Base-by-base conservation (phyloP, 2,329 filamentous ascomycete species). In the Phialophora tarda region DNA sequence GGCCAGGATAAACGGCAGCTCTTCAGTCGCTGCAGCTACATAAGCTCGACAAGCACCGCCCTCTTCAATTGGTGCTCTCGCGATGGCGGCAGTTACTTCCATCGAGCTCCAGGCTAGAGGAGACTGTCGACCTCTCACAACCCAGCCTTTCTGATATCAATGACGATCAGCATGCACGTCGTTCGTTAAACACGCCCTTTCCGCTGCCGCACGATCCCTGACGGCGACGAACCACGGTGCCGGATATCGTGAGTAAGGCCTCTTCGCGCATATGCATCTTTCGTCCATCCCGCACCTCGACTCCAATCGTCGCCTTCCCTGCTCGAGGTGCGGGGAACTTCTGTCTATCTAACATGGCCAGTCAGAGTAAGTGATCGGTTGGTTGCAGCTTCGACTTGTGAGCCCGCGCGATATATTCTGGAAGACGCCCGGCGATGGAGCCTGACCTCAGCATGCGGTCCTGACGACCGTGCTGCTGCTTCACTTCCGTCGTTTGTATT, bases 111-210 rank as follows among this genome's bases (percentile, higher is more conserved):
- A 53, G 41, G 48, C 48, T 53, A 41, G 28, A 53, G 48, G 14
- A 11, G n/a, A 21, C n/a, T 5, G 2, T 38, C 59, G 26, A 41
- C 59, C 59, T 48, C 59, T 61, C 47, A 54, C 10, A 38, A 0
- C 11, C 14, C 48, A 38, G 44, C n/a, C 47, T 61, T 41, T 38
- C 17, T 61, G 11, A 24, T 53, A 53, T 61, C 59, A 59, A 61
- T 61, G 59, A 61, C 59, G 47, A 61, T 61, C 59, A 44, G 47
- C 21, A 32, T 61, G 59, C 59, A 61, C 41, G 59, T 50, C 21
- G 38, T 34, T 50, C 30, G 44, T 34, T 24, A 26, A 38, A n/a
- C 41, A 7, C 28, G 48, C 28, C 12, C 24, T 8, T 26, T 24
- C 8, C 21, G 23, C 48, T 51, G 8, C 48, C 3, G 26, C 48